Evolutionary conservation across 1,284 basidiomycete genomes (phyloP), one percentile per base, ranked within the genome.

Genomic region (Serendipita sp.): DNA sequence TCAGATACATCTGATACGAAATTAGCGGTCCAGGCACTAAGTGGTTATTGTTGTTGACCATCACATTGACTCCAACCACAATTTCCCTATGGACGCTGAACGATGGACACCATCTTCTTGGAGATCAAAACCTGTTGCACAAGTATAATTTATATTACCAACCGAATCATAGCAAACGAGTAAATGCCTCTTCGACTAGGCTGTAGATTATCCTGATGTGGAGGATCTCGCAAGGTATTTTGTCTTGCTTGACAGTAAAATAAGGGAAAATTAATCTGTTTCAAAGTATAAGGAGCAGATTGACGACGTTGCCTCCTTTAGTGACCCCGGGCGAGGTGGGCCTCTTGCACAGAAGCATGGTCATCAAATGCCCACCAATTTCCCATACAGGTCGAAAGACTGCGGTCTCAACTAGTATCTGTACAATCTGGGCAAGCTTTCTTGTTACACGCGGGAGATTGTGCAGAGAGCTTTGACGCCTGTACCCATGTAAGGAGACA

Each of bases 371-470:
- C 53, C 60, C 66, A 49, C 49, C 17, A 26, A 34, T n/a, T 41
- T 43, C 3, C 5, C 10, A 5, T 45, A 12, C 65, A 95, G 92
- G 90, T 96, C 69, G 91, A 95, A 72, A 80, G 91, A 4, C 79
- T 97, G 62, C 79, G 91, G 60, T 77, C 84, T 69, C 89, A 95
- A 68, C 78, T 97, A 22, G 77, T 79, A 17, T 81, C 82, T 60
- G 93, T 95, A 3, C 88, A 94, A 64, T 78, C 78, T n/a, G 88
- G 89, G 66, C 83, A 93, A 70, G 93, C 93, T 0, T 99, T 99
- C 74, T 79, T 99, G 34, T 81, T 99, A 0, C 95, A 99, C 68
- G 93, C 94, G 1, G 96, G 95, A 8, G 96, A 99, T 72, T 99
- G 94, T 69, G 95, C 94, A 26, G 94, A 95, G 73, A 88, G 89